Evolutionary conservation across 1,284 basidiomycete species (phyloP).

Genomic region (Rhodotorula glutinis): DNA sequence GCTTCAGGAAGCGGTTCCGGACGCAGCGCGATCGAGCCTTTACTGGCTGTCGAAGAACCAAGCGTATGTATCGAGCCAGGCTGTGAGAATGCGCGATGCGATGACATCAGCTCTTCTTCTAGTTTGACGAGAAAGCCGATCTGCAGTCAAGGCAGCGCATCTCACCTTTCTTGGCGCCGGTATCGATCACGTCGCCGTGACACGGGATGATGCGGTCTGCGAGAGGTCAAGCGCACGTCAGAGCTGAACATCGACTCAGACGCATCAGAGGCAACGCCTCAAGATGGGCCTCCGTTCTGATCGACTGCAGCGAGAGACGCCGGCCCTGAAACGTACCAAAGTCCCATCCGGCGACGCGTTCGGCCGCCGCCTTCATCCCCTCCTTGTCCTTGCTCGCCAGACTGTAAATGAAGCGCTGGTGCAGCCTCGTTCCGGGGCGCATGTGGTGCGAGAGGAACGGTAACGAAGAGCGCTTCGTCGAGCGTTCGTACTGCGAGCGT

Average conservation of each 20-base stretch:
- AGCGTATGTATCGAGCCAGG: conserved; percentile 28
- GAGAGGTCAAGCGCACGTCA: neutral
- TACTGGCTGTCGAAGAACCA: conserved; percentile 18
- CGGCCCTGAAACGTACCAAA: conserved; percentile 52
- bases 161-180: conserved; percentile 57
- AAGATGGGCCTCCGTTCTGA: too few relatives aligned
- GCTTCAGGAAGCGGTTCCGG: too few relatives aligned
- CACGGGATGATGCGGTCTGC: conserved; percentile 77
- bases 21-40: too few relatives aligned
- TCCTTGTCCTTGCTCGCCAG: conserved; percentile 59
- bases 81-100: neutral
- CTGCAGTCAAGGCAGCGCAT: neutral
- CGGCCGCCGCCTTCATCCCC: conserved; percentile 68
- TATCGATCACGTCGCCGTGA: conserved; percentile 86
- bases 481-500: conserved; percentile 52
- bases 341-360: conserved; percentile 73
- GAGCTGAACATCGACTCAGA: too few relatives aligned
- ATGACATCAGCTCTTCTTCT: too few relatives aligned
- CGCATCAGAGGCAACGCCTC: neutral
- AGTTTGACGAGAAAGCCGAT: too few relatives aligned
- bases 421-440: conserved; percentile 58
- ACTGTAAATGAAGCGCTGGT: conserved; percentile 58
- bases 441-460: conserved; percentile 55
- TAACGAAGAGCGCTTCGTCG: conserved; percentile 54
- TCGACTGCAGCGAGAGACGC: too few relatives aligned